Conservation (phyloP, 805 yeast species). For the Maudiozyma barnettii region DNA sequence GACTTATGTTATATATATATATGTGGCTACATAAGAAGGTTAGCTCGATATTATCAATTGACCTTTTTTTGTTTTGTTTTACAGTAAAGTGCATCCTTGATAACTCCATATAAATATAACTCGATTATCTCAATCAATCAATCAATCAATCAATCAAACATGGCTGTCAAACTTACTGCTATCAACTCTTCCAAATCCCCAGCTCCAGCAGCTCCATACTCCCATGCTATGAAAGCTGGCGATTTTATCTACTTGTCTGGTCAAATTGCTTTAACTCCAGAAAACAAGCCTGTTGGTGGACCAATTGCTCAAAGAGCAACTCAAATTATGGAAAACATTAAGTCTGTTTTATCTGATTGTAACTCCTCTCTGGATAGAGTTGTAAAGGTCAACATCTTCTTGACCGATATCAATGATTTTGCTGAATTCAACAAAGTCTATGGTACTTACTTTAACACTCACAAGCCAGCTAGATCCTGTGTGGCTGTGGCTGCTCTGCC, state of each 20-base stretch:
- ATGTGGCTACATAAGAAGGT: no score
- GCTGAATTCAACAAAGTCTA: constrained; percentile 81
- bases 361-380: constrained; percentile 76
- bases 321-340: constrained; percentile 58
- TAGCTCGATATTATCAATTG: no score
- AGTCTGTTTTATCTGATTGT: constrained; percentile 70
- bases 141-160: background rate
- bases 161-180: constrained; percentile 28
- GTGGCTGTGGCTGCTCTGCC: constrained; percentile 92
- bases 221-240: constrained; percentile 90
- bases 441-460: constrained; percentile 60
- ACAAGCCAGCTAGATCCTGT: constrained; percentile 95
- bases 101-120: no score
- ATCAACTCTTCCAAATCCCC: constrained; percentile 75
- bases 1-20: no score
- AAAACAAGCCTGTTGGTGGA: constrained; percentile 70
- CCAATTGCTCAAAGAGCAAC: constrained; percentile 69
- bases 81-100: no score
- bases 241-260: constrained; percentile 88
- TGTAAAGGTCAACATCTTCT: constrained; percentile 79
- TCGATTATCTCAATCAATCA: no score
- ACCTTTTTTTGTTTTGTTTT: no score
- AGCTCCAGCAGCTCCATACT: constrained; percentile 93
- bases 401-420: constrained; percentile 84
- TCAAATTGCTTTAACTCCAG: constrained; percentile 84